Evolutionary conservation across 768 basidiomycete species (phyloP).

Genomic region (Leccinum ochraceum): DNA sequence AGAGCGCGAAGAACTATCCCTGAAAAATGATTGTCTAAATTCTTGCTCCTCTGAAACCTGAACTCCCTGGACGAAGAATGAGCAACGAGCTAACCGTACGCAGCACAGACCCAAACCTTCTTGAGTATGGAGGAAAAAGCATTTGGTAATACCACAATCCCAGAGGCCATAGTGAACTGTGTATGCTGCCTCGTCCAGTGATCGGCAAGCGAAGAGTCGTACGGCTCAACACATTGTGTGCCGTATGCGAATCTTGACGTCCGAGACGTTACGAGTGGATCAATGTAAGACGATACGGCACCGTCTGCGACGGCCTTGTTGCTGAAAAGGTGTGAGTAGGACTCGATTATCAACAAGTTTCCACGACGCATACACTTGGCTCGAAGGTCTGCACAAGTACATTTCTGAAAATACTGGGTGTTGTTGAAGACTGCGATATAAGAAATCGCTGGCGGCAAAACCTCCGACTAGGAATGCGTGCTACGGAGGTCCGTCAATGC

Average conservation of each 20-base stretch:
- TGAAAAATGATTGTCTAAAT: slow-evolving; percentile 12
- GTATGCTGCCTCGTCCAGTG: slow-evolving; percentile 36
- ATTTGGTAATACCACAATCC: slow-evolving; percentile 32
- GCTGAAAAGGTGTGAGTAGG: background rate
- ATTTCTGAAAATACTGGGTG: background rate
- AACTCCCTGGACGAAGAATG: slow-evolving; percentile 6
- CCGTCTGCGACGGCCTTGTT: background rate
- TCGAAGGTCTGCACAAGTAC: background rate
- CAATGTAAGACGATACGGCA: slow-evolving; percentile 31
- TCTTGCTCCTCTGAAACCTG: slow-evolving; percentile 23
- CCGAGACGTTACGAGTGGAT: slow-evolving; percentile 46
- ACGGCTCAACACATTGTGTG: slow-evolving; percentile 28
- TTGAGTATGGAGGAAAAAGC: slow-evolving; percentile 39
- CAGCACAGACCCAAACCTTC: slow-evolving; percentile 20
- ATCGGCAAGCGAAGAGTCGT: slow-evolving; percentile 31
- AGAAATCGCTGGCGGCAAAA: background rate
- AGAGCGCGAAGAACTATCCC: background rate
- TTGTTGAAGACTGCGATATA: background rate
- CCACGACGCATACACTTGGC: background rate
- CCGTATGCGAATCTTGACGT: slow-evolving; percentile 45
- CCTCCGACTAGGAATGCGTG: slow-evolving; percentile 23
- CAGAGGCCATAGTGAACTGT: slow-evolving; percentile 25
- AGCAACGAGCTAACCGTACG: background rate
- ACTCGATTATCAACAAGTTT: background rate
- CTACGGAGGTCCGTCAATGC: slow-evolving; percentile 10